Conservation (phyloP, 1,284 basidiomycete species). For the Phlebopus sp. region DNA sequence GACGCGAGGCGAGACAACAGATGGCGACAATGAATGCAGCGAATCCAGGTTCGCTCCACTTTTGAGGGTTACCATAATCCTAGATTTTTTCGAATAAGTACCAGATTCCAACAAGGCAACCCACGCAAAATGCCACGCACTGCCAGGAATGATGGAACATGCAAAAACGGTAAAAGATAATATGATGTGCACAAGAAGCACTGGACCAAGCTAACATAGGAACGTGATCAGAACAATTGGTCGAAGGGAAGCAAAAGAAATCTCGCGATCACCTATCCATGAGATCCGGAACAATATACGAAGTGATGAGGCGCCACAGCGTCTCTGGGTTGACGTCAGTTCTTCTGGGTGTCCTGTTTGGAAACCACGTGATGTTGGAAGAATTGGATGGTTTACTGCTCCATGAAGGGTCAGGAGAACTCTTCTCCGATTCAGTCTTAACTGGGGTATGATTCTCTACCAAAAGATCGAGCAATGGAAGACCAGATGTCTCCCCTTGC, state of each 20-base stretch:
- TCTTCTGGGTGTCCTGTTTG: constrained; percentile 68
- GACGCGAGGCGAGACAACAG: constrained; percentile 84
- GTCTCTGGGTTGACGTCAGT: constrained; percentile 78
- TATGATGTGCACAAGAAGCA: constrained; percentile 88
- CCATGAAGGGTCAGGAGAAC: constrained; percentile 23
- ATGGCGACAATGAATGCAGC: constrained; percentile 87
- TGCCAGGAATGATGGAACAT: constrained; percentile 82
- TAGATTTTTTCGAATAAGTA: constrained; percentile 30
- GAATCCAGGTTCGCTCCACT: constrained; percentile 92
- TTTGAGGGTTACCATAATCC: constrained; percentile 89
- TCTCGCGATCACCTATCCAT: constrained; percentile 73
- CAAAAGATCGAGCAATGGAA: constrained; percentile 80
- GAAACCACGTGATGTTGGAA: constrained; percentile 61
- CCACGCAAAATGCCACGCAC: constrained; percentile 42
- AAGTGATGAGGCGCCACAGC: constrained; percentile 72
- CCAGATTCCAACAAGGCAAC: constrained; percentile 5
- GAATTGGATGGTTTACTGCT: constrained; percentile 26
- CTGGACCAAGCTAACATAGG: constrained; percentile 59
- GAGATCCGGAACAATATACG: constrained; percentile 77
- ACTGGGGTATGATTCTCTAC: constrained; percentile 52
- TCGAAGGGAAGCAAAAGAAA: constrained; percentile 6
- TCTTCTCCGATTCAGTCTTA: constrained; percentile 36
- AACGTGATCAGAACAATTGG: constrained; percentile 17
- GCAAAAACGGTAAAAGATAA: constrained; percentile 86
- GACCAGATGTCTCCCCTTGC: constrained; percentile 88